Evolutionary conservation across 768 basidiomycete genomes (phyloP).

Genomic region (Mycena alexandri): DNA sequence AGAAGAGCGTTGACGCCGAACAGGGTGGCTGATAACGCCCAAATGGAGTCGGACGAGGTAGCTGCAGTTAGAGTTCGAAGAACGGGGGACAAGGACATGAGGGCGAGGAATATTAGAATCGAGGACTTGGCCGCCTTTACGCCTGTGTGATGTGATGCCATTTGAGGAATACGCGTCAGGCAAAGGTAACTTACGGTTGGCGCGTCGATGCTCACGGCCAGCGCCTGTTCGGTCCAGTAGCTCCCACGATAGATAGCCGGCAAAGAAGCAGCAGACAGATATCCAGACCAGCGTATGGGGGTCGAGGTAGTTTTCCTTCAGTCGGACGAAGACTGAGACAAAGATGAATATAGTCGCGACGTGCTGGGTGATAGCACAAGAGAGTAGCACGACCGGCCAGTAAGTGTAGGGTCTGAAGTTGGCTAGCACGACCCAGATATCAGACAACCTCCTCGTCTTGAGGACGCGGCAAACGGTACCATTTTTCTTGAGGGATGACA

Average conservation of each 20-base stretch:
- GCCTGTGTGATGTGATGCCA: slow-evolving; percentile 55
- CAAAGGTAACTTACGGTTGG: slow-evolving; percentile 48
- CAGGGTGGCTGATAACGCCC: slow-evolving; percentile 90
- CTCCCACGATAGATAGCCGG: slow-evolving; percentile 76
- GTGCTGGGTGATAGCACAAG: slow-evolving; percentile 88
- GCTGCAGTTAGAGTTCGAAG: slow-evolving; percentile 93
- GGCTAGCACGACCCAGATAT: slow-evolving; percentile 56
- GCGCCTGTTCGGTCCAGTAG: slow-evolving; percentile 54
- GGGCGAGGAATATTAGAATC: slow-evolving; percentile 87
- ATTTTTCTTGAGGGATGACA: slow-evolving; percentile 83
- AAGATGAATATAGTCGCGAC: slow-evolving; percentile 85
- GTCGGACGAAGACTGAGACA: slow-evolving; percentile 80
- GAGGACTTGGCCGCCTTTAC: slow-evolving; percentile 84
- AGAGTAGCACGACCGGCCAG: slow-evolving; percentile 75
- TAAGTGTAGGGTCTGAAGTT: slow-evolving; percentile 87
- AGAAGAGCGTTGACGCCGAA: slow-evolving; percentile 86
- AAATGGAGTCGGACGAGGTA: slow-evolving; percentile 96
- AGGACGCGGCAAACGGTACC: slow-evolving; percentile 55
- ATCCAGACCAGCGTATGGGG: slow-evolving; percentile 77
- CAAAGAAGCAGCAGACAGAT: slow-evolving; percentile 69
- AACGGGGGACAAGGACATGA: slow-evolving; percentile 93
- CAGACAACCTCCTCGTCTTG: slow-evolving; percentile 22
- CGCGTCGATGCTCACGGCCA: slow-evolving; percentile 41
- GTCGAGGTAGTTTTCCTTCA: slow-evolving; percentile 74
- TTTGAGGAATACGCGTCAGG: slow-evolving; percentile 18